Evolutionary conservation across 371 early-diverging fungal genomes (phyloP).

Genomic region (Apophysomyces variabilis): DNA sequence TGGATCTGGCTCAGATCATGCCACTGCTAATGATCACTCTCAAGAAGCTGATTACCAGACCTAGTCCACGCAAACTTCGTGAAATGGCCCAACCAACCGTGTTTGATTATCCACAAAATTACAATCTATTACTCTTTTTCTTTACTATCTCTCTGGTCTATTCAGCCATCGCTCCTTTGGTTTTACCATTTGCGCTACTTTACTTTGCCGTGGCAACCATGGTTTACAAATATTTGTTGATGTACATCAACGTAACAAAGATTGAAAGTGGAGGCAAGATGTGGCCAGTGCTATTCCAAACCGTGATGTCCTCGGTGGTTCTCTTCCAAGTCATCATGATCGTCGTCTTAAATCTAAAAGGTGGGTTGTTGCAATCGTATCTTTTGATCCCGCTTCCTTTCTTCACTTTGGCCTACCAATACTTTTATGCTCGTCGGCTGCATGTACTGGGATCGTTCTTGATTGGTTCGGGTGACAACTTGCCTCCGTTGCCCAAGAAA

Average conservation of each 20-base stretch:
- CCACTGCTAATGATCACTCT: slow-evolving; percentile 64
- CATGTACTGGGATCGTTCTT: slow-evolving; percentile 19
- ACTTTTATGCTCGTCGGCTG: slow-evolving; percentile 37
- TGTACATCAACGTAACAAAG: slow-evolving; percentile 65
- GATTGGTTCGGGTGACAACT: slow-evolving; percentile 9
- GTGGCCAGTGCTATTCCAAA: slow-evolving; percentile 76
- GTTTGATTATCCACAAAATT: slow-evolving; percentile 73
- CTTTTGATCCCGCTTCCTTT: slow-evolving; percentile 67
- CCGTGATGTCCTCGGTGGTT: slow-evolving; percentile 62
- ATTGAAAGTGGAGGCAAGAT: slow-evolving; percentile 77
- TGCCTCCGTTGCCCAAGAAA: not conserved
- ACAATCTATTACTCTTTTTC: slow-evolving; percentile 74
- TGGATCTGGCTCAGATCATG: slow-evolving; percentile 74
- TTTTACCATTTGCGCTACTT: slow-evolving; percentile 67
- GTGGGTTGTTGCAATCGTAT: slow-evolving; percentile 49
- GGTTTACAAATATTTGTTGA: slow-evolving; percentile 69
- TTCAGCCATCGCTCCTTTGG: slow-evolving; percentile 75
- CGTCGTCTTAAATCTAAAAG: slow-evolving; percentile 57
- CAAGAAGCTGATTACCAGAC: slow-evolving; percentile 62
- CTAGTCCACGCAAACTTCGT: slow-evolving; percentile 75
- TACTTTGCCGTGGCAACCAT: slow-evolving; percentile 68
- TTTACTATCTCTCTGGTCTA: slow-evolving; percentile 74
- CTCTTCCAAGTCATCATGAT: slow-evolving; percentile 77
- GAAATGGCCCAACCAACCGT: slow-evolving; percentile 70
- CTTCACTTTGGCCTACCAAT: slow-evolving; percentile 60